Conservation (phyloP, 805 yeast species). For the Cyberlindnera mycetangii region DNA sequence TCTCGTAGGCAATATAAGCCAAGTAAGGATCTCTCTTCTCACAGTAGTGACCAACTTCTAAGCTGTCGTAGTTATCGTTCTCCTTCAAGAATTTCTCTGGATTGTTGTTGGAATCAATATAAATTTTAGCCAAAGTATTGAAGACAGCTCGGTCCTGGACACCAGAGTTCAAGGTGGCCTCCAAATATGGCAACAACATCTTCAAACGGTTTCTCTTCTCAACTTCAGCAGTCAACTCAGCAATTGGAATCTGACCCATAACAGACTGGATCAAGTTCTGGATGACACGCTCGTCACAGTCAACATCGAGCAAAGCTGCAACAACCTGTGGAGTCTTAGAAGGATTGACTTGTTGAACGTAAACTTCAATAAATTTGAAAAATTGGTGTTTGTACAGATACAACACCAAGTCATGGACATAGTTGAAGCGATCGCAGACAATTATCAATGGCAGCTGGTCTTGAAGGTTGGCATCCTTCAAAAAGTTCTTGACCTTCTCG, state of each 20-base stretch:
- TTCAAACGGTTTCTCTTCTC: conserved; percentile 95
- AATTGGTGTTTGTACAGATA: conserved; percentile 94
- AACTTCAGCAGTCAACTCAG: conserved; percentile 86
- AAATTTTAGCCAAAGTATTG: conserved; percentile 95
- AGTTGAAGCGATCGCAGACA: conserved; percentile 90
- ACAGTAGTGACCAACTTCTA: conserved; percentile 95
- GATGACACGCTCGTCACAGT: conserved; percentile 89
- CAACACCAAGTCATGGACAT: conserved; percentile 88
- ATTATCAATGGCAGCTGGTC: conserved; percentile 96
- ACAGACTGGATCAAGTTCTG: conserved; percentile 79
- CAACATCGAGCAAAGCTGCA: conserved; percentile 95
- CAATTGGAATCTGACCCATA: conserved; percentile 91
- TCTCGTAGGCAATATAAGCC: conserved; percentile 96
- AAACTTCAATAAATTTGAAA: conserved; percentile 95
- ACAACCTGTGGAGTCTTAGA: conserved; percentile 93
- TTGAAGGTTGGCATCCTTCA: conserved; percentile 89
- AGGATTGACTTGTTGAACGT: conserved; percentile 97
- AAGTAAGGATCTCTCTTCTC: conserved; percentile 98
- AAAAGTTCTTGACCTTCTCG: conserved; percentile 94
- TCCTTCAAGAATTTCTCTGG: conserved; percentile 96
- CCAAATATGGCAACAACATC: conserved; percentile 88
- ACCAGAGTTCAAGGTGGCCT: conserved; percentile 80
- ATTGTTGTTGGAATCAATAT: conserved; percentile 95
- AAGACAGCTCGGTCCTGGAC: conserved; percentile 86
- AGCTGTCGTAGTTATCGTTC: conserved; percentile 86